These are phyloP conservation scores for Brassica juncea DNA, from an alignment of 345 rosid genomes.

Conservation along the genomic window DNA sequence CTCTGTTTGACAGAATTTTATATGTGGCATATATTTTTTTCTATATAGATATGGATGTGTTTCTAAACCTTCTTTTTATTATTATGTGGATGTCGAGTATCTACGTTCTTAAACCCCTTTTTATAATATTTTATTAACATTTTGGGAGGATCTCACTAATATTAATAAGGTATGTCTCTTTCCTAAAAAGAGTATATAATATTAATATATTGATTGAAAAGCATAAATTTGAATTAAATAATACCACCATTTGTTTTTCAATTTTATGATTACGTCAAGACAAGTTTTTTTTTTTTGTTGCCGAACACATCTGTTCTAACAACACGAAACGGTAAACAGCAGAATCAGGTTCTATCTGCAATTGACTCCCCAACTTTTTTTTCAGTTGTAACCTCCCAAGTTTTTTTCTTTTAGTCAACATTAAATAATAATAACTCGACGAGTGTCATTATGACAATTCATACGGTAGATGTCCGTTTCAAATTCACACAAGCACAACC, in stretches of 20 bases:
- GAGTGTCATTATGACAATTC: constrained; percentile 10
- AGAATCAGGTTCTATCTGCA: not conserved
- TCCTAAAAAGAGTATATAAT: too few species aligned
- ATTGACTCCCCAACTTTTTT: not conserved
- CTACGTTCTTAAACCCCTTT: not conserved
- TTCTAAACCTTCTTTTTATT: constrained; percentile 13
- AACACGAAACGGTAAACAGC: not conserved
- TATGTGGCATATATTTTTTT: constrained; percentile 5
- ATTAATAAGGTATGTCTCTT: too few species aligned
- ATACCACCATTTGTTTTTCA: not conserved
- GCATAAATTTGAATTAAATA: not conserved
- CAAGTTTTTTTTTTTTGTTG: not conserved
- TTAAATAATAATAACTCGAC: not conserved
- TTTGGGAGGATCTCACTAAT: not conserved
- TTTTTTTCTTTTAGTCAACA: not conserved
- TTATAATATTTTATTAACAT: not conserved
- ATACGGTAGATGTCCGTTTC: not conserved
- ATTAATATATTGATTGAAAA: not conserved
- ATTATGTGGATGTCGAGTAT: constrained; percentile 4
- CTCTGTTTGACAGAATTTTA: constrained; percentile 3
- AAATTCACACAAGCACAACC: not conserved
- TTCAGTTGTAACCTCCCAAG: constrained; percentile 6
- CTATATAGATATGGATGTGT: not conserved
- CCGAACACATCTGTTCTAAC: not conserved
- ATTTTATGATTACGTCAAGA: not conserved